Evolutionary conservation across 1,284 basidiomycete genomes (phyloP), one percentile per base, ranked within the genome.

Genomic region (Stygiomarasmius scandens): DNA sequence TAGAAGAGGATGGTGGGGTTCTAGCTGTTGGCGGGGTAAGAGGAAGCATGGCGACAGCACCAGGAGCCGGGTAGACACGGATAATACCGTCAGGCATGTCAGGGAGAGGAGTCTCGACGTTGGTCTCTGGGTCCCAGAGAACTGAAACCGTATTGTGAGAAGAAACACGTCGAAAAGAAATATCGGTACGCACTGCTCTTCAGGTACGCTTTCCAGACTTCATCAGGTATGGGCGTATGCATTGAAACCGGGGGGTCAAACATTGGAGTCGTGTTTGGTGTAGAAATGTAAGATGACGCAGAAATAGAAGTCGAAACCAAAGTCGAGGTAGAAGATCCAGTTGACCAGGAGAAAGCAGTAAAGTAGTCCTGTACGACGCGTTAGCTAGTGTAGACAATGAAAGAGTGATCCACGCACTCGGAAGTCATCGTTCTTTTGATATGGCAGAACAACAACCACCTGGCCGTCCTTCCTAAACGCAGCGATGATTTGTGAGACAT

Each of bases 371-470:
- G 63, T 29, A 56, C 20, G 20, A 52, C 8, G 29, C 27, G 25
- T 27, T 25, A 11, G 44, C 19, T 27, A 19, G 11, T 25, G 34
- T 23, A 11, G 49, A 29, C 1, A 29, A 47, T 50, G 16, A 56
- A 62, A 47, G 59, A 19, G n/a, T 23, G n/a, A 3, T n/a, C n/a
- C 38, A 36, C 43, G 27, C 66, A 96, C 95, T 61, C 96, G 81
- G 73, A 98, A 98, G 72, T 99, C 96, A 55, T 90, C 89, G 66
- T 96, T 95, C 24, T 85, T 83, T 64, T 94, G 93, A 73, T 93
- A 99, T 0, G 97, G 96, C 86, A 99, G 94, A 44, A 98, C 83
- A 14, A 90, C 93, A 12, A 98, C 90, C 34, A 99, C 90, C 71
- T 99, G 97, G 70, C 99, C 97, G 44, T 87, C 80, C 59, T 93